Evolutionary conservation across 345 rosid species (phyloP), one percentile per base, ranked within the genome.

Genomic region (Cardamine occulta): DNA sequence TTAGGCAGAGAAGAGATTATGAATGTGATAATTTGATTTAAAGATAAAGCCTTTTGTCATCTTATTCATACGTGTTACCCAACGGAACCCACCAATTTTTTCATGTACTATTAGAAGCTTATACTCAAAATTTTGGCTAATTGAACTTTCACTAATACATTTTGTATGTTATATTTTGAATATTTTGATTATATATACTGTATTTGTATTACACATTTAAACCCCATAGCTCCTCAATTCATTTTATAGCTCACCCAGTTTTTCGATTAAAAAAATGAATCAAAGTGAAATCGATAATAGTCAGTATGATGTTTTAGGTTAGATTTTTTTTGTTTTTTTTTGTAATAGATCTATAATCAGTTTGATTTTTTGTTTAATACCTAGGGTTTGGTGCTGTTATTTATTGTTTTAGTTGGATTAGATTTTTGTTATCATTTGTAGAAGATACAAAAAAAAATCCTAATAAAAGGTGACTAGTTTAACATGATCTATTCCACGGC

Each of bases 1-100:
- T 73, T 52, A 40, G 76, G 76, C 53, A 51, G 23, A 72, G 4
- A 72, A 55, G 17, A 42, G 26, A 55, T 55, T 40, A 28, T 8
- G 26, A 56, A n/a, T 56, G 63, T 31, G 18, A 21, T 26, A 7
- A 40, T 24, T 56, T 55, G n/a, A 17, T 44, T 70, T 54, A 69
- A 29, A 18, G 21, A 29, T 23, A 21, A 14, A 44, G 35, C 49
- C n/a, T 34, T 66, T 67, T 60, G 68, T 59, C 59, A 72, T 35
- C 32, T 28, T 62, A 51, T 61, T 34, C 28, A 31, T 2, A 15
- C 18, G 28, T 60, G 49, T 47, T 60, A 59, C 47, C 55, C 74
- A 57, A 70, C 47, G 31, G 57, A 70, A 70, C 8, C 57, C 48
- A 70, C 57, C 57, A 32, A 31, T 68, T 9, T 32, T 32, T 10